Conservation (phyloP, 2,329 filamentous ascomycete genomes). For the Epichloe sibirici region DNA sequence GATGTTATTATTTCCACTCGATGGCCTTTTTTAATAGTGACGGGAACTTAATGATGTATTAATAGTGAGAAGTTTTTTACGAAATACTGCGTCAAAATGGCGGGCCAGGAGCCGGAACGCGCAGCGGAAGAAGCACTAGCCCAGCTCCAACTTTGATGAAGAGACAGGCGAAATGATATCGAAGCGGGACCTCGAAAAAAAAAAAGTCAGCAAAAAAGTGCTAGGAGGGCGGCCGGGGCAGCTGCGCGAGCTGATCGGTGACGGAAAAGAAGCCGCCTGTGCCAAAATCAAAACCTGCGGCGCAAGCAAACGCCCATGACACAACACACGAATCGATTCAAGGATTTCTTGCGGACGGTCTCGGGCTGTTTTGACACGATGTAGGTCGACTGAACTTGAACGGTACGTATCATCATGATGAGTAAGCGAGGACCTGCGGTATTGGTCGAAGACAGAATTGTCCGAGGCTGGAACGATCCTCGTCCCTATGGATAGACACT, state of each 20-base stretch:
- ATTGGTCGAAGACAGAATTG: conserved; percentile 61
- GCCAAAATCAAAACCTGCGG: conserved; percentile 17
- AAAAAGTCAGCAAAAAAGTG: conserved; percentile 43
- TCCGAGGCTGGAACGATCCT: conserved; percentile 85
- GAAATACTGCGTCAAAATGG: conserved; percentile 10
- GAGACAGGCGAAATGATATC: conserved; percentile 51
- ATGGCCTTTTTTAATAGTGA: no score
- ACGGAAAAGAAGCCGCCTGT: conserved; percentile 42
- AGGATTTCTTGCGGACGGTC: conserved; percentile 63
- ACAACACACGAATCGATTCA: conserved; percentile 24
- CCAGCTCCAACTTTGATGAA: conserved; percentile 46
- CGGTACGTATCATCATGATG: conserved; percentile 69
- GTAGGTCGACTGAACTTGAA: conserved; percentile 48
- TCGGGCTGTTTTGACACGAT: conserved; percentile 47
- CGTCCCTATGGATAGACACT: conserved; percentile 59
- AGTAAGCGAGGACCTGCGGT: conserved; percentile 75
- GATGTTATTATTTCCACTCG: no score
- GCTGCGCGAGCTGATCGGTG: conserved; percentile 73
- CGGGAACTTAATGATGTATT: no score
- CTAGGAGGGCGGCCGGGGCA: conserved; percentile 35
- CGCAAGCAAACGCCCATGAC: conserved; percentile 21
- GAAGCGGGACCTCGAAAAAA: conserved; percentile 47
- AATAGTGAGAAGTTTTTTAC: no score
- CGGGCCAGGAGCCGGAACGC: conserved; percentile 23
- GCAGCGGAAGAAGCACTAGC: conserved; percentile 31